Percentiles rank a stretch among this genome's conserved stretches.
Evolutionary conservation across 176 grass and related monocot species (phyloP).

Genomic region (Themeda triandra): DNA sequence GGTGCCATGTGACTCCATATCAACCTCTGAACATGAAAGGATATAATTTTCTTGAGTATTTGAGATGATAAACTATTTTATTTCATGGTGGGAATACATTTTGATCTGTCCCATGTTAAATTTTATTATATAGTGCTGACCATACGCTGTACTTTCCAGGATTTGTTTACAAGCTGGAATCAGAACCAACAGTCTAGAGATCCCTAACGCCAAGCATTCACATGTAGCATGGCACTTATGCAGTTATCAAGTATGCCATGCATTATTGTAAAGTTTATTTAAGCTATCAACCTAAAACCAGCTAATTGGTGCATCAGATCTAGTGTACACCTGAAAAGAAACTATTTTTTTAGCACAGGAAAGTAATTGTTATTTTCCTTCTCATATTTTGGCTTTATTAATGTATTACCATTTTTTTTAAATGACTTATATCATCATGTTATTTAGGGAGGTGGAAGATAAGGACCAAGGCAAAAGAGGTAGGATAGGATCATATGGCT

Average conservation of each 20-base stretch:
- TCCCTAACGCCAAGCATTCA: conserved; percentile 3
- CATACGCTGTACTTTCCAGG: conserved; percentile 31
- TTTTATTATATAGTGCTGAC: conserved; percentile 31
- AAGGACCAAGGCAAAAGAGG: conserved; percentile 3
- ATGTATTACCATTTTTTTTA: neutral
- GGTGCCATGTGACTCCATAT: conserved; percentile 53
- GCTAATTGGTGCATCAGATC: neutral
- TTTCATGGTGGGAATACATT: conserved; percentile 47
- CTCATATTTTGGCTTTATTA: neutral
- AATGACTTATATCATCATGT: neutral
- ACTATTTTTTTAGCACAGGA: neutral
- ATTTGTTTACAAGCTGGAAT: conserved; percentile 34
- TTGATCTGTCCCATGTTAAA: conserved; percentile 49
- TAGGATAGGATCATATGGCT: neutral
- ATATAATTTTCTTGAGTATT: conserved; percentile 10
- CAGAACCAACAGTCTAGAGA: conserved; percentile 27
- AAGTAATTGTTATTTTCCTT: neutral
- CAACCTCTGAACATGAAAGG: conserved; percentile 35
- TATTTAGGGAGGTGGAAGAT: neutral
- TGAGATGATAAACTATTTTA: conserved; percentile 53
- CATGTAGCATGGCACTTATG: neutral
- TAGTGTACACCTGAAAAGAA: neutral
- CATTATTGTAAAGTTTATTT: neutral
- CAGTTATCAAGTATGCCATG: neutral
- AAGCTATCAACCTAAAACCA: neutral